Conservation (phyloP, 176 grass and related monocot species). For the Cenchrus purpureus region DNA sequence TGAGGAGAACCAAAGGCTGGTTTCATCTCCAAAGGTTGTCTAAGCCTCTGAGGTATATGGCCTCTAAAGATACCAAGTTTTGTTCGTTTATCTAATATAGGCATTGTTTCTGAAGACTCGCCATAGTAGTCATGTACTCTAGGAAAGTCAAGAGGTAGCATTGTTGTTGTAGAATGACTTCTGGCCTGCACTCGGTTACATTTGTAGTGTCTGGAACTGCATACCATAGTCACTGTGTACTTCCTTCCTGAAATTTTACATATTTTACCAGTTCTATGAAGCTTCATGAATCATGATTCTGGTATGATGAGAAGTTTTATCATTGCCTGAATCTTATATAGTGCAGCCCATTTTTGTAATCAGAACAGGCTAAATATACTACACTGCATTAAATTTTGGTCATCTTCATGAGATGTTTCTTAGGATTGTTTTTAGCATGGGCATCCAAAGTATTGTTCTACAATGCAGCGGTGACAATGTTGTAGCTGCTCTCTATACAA, state of each 20-base stretch:
- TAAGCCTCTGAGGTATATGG: slow-evolving; percentile 19
- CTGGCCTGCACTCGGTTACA: not conserved
- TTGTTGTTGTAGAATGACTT: slow-evolving; percentile 16
- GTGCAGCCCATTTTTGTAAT: not conserved
- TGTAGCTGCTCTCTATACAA: not conserved
- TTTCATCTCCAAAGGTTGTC: slow-evolving; percentile 54
- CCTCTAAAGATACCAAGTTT: slow-evolving; percentile 24
- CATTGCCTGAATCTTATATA: not conserved
- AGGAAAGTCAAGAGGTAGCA: slow-evolving; percentile 10
- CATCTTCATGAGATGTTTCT: not conserved
- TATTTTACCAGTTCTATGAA: not conserved
- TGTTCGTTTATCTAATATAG: slow-evolving; percentile 20
- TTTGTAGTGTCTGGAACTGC: not conserved
- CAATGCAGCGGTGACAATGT: not conserved
- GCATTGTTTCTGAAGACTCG: not conserved
- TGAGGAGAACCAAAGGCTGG: slow-evolving; percentile 56
- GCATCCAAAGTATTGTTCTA: not conserved
- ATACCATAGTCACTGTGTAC: not conserved
- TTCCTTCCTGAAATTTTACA: not conserved
- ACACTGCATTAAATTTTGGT: not conserved
- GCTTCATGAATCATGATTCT: not conserved
- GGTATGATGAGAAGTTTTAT: not conserved
- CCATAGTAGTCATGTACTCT: slow-evolving; percentile 13
- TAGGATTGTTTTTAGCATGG: not conserved
- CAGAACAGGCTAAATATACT: not conserved